Conservation (phyloP, 495 filamentous ascomycete genomes). For the Xylaria acuta region DNA sequence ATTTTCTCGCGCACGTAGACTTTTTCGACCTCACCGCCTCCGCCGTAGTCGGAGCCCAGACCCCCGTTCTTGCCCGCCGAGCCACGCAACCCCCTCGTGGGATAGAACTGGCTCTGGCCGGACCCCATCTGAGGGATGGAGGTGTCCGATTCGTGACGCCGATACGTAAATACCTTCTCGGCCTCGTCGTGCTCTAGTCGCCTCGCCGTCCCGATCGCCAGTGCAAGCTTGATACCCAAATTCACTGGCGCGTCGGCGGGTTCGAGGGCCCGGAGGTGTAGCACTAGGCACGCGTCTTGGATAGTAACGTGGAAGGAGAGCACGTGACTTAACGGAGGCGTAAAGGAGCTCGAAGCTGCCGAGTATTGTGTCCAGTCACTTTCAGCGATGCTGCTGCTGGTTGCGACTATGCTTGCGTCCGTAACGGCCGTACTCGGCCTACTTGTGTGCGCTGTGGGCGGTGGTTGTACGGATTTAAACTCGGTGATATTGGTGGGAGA, state of each 20-base stretch:
- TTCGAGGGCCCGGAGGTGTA: conserved; percentile 81
- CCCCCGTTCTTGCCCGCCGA: background rate
- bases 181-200: conserved; percentile 81
- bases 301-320: conserved; percentile 80
- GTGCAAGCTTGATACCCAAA: conserved; percentile 56
- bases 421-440: conserved; percentile 12
- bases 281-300: conserved; percentile 75
- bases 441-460: conserved; percentile 37
- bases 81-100: conserved; percentile 14
- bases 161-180: conserved; percentile 70
- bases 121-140: background rate
- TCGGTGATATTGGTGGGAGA: conserved; percentile 46
- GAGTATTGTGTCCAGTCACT: conserved; percentile 28
- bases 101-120: conserved; percentile 12
- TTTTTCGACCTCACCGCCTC: conserved; percentile 48
- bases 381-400: conserved; percentile 18
- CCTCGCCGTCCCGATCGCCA: conserved; percentile 63
- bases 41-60: background rate
- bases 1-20: conserved; percentile 91
- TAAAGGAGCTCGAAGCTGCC: conserved; percentile 43
- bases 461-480: conserved; percentile 4
- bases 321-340: conserved; percentile 50
- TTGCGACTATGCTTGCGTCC: conserved; percentile 17
- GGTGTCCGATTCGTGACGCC: conserved; percentile 31
- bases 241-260: conserved; percentile 57